Base-by-base conservation (phyloP, 2,329 filamentous ascomycete genomes). In the Parastagonospora nodorum region DNA sequence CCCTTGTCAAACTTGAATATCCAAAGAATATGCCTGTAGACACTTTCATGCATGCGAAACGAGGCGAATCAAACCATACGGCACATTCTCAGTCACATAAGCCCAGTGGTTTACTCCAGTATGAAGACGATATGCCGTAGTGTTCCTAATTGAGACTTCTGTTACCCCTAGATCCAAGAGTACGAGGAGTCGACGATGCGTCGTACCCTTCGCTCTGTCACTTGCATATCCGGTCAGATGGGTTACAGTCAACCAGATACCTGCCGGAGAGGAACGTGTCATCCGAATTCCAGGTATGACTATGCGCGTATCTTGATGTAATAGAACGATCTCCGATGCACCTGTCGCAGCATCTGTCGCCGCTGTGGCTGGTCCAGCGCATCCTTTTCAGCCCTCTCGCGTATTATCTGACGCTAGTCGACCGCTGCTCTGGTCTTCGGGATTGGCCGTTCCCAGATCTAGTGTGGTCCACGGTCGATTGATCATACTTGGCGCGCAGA, bases 271-370 rank as follows among this genome's bases (percentile, higher is more conserved):
- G 45, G 39, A 38, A 42, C 45, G 45, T 48, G 32, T 35, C 45
- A 48, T 43, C 45, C 45, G 39, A 43, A 35, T 24, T 42, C 45
- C 45, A 48, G 45, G 39, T 48, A 42, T 31, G 12, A 48, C 45
- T 42, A 4, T 9, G 27, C n/a, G n/a, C 14, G 24, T 16, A n/a
- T 40, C 28, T 31, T 27, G 29, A 29, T 40, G 16, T 33, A 27
- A 27, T 29, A 12, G 27, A 31, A 33, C 15, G 27, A 7, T 37
- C 29, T 37, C 16, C 36, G 28, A 39, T 27, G 19, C 19, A 12
- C 8, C 27, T 11, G 19, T 39, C 8, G 37, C 19, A 4, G 37
- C 37, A 28, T 39, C 6, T 39, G 16, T 27, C 15, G 37, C 37
- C 15, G 9, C 16, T 28, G 37, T 2, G 37, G 37, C 37, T 10